Evolutionary conservation across 371 early-diverging fungal genomes (phyloP).

Genomic region (Batrachochytrium dendrobatidis): DNA sequence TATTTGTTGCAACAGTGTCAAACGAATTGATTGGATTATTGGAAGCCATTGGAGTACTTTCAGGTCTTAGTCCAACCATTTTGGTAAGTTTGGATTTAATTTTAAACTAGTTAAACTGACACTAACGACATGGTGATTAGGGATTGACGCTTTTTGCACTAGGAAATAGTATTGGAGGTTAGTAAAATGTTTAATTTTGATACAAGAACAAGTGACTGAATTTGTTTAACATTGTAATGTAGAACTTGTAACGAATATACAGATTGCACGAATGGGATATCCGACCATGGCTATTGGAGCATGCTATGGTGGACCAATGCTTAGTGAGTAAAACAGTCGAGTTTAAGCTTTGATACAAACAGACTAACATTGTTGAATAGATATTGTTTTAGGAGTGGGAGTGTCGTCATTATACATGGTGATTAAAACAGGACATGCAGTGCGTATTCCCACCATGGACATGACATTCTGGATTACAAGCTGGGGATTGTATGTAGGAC

Average conservation of each 20-base stretch:
- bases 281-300: neutral
- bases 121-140: neutral
- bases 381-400: neutral
- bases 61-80: neutral
- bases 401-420: neutral
- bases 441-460: neutral
- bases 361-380: neutral
- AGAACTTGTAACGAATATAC: slow-evolving; percentile 1
- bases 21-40: slow-evolving; percentile 2
- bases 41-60: neutral
- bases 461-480: neutral
- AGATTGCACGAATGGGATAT: slow-evolving; percentile 1
- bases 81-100: neutral
- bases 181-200: neutral
- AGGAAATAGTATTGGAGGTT: neutral
- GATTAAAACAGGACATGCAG: neutral
- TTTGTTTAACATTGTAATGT: too few relatives aligned
- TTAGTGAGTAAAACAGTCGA: neutral
- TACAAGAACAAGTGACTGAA: neutral
- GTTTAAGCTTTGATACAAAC: neutral
- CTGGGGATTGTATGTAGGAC: neutral
- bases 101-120: neutral
- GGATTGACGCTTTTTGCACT: slow-evolving; percentile 1
- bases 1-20: slow-evolving; percentile 10
- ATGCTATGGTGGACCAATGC: slow-evolving; percentile 1